These are phyloP conservation scores for Lyophyllum shimeji DNA, from an alignment of 768 basidiomycete species.

Conservation along the genomic window DNA sequence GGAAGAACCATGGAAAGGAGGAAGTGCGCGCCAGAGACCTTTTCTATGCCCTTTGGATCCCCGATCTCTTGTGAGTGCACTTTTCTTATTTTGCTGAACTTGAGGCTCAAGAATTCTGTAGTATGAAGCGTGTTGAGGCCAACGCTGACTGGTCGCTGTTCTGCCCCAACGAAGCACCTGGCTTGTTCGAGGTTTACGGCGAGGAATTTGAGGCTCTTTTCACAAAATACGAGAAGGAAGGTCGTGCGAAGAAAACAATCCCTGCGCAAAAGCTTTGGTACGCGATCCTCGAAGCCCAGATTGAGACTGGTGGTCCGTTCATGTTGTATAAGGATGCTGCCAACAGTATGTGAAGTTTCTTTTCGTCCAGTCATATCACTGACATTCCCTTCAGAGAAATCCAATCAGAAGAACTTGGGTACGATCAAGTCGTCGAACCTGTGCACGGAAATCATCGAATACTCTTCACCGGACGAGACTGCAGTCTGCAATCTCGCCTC, in stretches of 20 bases:
- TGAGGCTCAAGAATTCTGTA: constrained; percentile 24
- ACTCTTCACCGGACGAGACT: constrained; percentile 94
- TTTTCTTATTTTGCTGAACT: neutral
- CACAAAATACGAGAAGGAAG: constrained; percentile 86
- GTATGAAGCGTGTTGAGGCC: constrained; percentile 95
- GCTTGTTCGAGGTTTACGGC: constrained; percentile 84
- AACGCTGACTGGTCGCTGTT: constrained; percentile 94
- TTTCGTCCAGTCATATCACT: neutral
- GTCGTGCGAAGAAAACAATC: constrained; percentile 78
- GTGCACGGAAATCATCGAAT: constrained; percentile 99
- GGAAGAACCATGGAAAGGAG: constrained; percentile 99
- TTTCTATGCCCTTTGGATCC: constrained; percentile 98
- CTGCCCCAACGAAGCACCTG: constrained; percentile 96
- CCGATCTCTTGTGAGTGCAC: constrained; percentile 83
- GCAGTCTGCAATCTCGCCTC: constrained; percentile 99
- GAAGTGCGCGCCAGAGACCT: constrained; percentile 94
- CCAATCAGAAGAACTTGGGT: constrained; percentile 97
- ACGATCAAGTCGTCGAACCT: constrained; percentile 99
- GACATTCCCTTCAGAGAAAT: constrained; percentile 64
- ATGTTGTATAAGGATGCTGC: constrained; percentile 98
- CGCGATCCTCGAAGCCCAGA: constrained; percentile 93
- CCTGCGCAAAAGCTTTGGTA: constrained; percentile 99
- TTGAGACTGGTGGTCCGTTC: constrained; percentile 98
- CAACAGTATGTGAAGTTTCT: constrained; percentile 58
- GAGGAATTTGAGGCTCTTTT: constrained; percentile 88